Percentiles rank a stretch among this genome's conserved stretches.
Evolutionary conservation across 2,329 filamentous ascomycete species (phyloP).

Genomic region (Metarhizium robertsii): DNA sequence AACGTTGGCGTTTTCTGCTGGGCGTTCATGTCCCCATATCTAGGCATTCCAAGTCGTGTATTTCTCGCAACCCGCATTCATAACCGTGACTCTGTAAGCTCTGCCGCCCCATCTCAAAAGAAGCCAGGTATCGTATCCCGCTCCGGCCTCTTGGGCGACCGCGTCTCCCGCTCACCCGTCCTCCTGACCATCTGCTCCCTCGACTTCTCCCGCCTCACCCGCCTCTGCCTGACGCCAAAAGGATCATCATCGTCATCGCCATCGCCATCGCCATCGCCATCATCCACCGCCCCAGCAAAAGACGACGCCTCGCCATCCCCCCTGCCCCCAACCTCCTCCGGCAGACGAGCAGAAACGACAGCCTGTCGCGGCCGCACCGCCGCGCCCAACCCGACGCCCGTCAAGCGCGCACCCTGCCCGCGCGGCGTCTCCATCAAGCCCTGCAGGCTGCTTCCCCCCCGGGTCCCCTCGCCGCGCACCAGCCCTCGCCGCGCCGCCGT

Average conservation of each 20-base stretch:
- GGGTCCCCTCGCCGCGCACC: conserved; percentile 10
- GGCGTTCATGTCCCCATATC: not conserved
- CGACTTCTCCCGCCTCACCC: conserved; percentile 20
- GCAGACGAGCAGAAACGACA: no score
- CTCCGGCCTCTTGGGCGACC: conserved; percentile 10
- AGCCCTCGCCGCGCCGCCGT: conserved; percentile 16
- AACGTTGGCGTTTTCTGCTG: not conserved
- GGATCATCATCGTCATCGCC: conserved; percentile 18
- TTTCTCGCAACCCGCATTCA: not conserved
- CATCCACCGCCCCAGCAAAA: not conserved
- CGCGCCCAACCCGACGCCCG: no score
- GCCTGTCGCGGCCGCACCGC: no score
- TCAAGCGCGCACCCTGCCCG: conserved; percentile 11
- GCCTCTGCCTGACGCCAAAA: conserved; percentile 24
- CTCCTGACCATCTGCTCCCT: conserved; percentile 17
- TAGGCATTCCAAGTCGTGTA: not conserved
- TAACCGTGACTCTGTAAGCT: not conserved
- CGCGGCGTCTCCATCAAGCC: conserved; percentile 34
- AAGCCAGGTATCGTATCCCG: conserved; percentile 28
- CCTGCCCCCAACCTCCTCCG: no score
- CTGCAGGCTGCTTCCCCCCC: conserved; percentile 25
- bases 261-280: not conserved
- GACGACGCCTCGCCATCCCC: no score
- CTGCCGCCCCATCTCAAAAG: conserved; percentile 14
- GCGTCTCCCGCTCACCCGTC: conserved; percentile 6